Evolutionary conservation across 495 filamentous ascomycete species (phyloP).

Genomic region (Daldinia grandis): DNA sequence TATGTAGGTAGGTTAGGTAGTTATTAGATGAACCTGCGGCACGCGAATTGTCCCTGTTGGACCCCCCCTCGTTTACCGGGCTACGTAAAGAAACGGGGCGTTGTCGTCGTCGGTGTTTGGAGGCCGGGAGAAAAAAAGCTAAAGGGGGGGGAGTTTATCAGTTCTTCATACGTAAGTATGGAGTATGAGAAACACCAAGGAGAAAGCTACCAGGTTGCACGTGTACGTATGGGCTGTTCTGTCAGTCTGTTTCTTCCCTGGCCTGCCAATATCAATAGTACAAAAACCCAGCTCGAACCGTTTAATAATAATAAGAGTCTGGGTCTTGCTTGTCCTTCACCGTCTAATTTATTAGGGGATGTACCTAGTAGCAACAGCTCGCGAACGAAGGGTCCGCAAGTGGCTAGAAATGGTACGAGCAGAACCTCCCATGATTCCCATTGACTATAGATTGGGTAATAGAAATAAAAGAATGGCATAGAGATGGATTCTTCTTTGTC

Average conservation of each 20-base stretch:
- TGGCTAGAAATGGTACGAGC: constrained; percentile 33
- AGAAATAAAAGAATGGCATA: constrained; percentile 45
- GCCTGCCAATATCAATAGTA: constrained; percentile 31
- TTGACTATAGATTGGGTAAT: constrained; percentile 52
- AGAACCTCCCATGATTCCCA: constrained; percentile 41
- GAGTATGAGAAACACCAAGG: constrained; percentile 37
- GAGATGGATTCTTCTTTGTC: constrained; percentile 48
- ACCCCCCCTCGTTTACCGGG: constrained; percentile 20
- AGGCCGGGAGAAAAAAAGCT: background rate
- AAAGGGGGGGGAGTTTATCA: constrained; percentile 8
- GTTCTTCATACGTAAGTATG: constrained; percentile 35
- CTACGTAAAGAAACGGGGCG: constrained; percentile 15
- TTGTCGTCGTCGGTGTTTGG: constrained; percentile 15
- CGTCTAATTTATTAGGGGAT: constrained; percentile 36
- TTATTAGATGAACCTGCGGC: constrained; percentile 3
- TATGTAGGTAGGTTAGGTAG: background rate
- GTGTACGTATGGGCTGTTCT: constrained; percentile 5
- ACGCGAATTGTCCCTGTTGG: constrained; percentile 9
- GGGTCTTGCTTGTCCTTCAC: constrained; percentile 27
- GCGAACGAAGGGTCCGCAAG: constrained; percentile 22
- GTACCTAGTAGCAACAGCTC: constrained; percentile 20
- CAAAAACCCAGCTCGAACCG: constrained; percentile 8
- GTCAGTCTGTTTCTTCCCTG: constrained; percentile 2
- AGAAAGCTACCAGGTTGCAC: constrained; percentile 31
- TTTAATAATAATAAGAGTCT: background rate